Percentiles rank a stretch among this genome's conserved stretches.
These are phyloP conservation scores for Candida nemodendra DNA, from an alignment of 805 yeast genomes.

Conservation along the genomic window DNA sequence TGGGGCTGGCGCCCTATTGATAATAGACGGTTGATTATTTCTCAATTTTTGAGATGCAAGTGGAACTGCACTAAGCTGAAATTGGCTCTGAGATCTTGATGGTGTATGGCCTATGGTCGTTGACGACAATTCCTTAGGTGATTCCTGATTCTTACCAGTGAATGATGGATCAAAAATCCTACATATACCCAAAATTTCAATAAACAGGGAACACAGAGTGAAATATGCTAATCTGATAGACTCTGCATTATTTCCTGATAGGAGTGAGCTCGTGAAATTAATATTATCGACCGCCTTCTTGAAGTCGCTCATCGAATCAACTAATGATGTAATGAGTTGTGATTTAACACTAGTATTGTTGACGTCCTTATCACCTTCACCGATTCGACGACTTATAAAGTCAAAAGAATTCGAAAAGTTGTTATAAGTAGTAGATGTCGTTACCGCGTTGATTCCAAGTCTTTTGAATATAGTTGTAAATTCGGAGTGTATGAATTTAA, in stretches of 20 bases:
- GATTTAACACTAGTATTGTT: conserved; percentile 11
- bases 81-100: conserved; percentile 11
- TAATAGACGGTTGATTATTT: conserved; percentile 15
- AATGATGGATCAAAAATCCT: conserved; percentile 25
- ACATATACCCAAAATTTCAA: conserved; percentile 27
- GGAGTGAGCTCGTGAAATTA: conserved; percentile 10
- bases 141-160: conserved; percentile 6
- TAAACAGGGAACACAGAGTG: conserved; percentile 27
- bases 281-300: conserved; percentile 18
- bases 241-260: conserved; percentile 12
- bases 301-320: conserved; percentile 24
- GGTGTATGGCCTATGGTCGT: conserved; percentile 4
- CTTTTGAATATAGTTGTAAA: conserved; percentile 14
- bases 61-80: conserved; percentile 13
- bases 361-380: conserved; percentile 13
- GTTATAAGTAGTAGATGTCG: conserved; percentile 15
- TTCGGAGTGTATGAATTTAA: conserved; percentile 22
- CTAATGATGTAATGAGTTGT: conserved; percentile 18
- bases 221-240: conserved; percentile 27
- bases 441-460: conserved; percentile 15
- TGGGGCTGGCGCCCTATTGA: conserved; percentile 22
- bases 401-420: conserved; percentile 20
- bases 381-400: conserved; percentile 16
- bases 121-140: conserved; percentile 9
- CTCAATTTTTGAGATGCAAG: conserved; percentile 9